Conservation (phyloP, 108 stramenopile species). For the Nitzschia putrida region DNA sequence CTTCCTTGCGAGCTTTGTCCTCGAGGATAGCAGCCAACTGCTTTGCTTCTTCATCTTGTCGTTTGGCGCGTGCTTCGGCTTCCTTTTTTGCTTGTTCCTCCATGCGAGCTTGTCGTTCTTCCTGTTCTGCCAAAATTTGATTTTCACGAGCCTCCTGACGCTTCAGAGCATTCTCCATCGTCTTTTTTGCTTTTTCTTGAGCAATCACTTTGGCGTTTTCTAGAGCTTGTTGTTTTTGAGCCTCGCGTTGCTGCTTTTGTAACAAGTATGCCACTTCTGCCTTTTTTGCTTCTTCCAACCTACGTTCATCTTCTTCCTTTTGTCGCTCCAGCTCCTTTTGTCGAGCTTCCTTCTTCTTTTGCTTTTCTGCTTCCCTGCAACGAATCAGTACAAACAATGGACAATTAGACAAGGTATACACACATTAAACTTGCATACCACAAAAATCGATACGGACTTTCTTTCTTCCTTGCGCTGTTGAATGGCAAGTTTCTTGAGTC, state of each 20-base stretch:
- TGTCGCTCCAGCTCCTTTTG: neutral
- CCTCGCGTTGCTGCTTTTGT: neutral
- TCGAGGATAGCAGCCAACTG: conserved; percentile 3
- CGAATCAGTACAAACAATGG: no score
- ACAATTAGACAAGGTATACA: no score
- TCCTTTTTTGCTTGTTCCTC: neutral
- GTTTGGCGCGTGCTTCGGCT: neutral
- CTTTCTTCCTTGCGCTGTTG: neutral
- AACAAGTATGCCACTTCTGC: conserved; percentile 1
- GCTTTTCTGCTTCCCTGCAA: conserved; percentile 2
- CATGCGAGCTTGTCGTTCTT: neutral
- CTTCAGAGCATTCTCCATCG: neutral
- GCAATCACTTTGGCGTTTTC: conserved; percentile 10
- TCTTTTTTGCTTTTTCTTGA: neutral
- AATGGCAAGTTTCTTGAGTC: neutral
- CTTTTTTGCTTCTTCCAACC: conserved; percentile 1
- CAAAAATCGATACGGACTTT: conserved; percentile 1
- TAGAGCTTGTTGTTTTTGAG: conserved; percentile 1
- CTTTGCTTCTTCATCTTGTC: neutral
- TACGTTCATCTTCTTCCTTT: neutral
- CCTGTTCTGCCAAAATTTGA: neutral
- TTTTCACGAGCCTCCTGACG: neutral
- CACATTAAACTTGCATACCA: neutral
- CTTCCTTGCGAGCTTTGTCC: conserved; percentile 1
- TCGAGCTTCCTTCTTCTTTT: conserved; percentile 1